Evolutionary conservation across 1,284 basidiomycete genomes (phyloP), one percentile per base, ranked within the genome.

Genomic region (Boletus nobilissimus): DNA sequence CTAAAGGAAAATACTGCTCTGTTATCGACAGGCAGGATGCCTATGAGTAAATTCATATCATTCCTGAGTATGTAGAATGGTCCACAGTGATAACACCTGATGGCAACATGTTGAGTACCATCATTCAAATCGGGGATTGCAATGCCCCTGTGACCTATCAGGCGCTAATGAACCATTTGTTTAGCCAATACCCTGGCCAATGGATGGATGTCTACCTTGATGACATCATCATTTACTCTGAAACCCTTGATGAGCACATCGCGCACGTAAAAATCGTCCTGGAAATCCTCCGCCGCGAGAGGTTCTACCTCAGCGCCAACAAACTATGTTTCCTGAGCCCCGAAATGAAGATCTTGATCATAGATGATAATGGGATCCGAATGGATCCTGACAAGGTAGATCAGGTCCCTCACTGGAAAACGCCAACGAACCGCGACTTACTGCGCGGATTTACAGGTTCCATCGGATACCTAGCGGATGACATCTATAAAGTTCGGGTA

Each of bases 1-100:
- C 83, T 0, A 34, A 79, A 8, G 73, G 80, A 0, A 72, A 77
- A 19, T 86, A 84, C 54, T n/a, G 79, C 2, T 84, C 84, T 0
- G 69, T 84, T 0, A 81, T 88, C 0, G 84, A 88, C 76, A 81
- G 84, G 0, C 77, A 84, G 29, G 85, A 87, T 46, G 83, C 85
- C 0, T 88, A 87, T 46, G 83, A 88, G 64, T 87, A 88, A 40
- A 87, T 88, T 5, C 65, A 80, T 0, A 82, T 88, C 0, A 71
- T 82, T 0, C 83, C 84, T 0, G 84, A 85, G n/a, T 83, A 89
- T 65, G 84, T 88, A 1, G 32, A 75, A 0, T 24, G 72, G 0
- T 72, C 82, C 0, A 70, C 82, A 0, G 81, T 88, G 0, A 81
- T 82, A 0, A 87, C 83, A 0, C 86, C 86, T 0, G 81, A 86